Conservation (phyloP, 768 basidiomycete species). For the Mycena sanguinolenta region DNA sequence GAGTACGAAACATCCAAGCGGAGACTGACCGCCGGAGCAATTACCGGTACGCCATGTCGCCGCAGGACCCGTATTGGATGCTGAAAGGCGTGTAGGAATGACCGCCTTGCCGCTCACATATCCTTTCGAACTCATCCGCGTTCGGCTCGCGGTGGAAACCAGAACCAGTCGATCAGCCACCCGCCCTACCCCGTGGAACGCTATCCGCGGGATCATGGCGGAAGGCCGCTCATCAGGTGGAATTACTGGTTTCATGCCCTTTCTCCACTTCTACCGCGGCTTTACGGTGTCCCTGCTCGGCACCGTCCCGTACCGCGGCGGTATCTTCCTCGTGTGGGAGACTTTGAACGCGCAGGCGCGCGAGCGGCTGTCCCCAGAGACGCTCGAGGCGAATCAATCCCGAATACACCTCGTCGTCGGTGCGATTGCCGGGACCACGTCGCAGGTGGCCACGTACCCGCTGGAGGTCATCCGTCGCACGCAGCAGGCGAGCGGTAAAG, state of each 20-base stretch:
- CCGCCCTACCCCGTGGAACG: slow-evolving; percentile 47
- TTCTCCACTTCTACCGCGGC: slow-evolving; percentile 97
- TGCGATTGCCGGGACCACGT: slow-evolving; percentile 41
- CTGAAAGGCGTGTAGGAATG: slow-evolving; percentile 64
- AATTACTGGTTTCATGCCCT: slow-evolving; percentile 62
- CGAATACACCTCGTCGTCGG: slow-evolving; percentile 45
- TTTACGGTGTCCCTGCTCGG: slow-evolving; percentile 92
- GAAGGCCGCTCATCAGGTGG: slow-evolving; percentile 36
- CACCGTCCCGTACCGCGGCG: slow-evolving; percentile 68
- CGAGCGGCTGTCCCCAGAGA: slow-evolving; percentile 34
- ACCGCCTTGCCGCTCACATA: slow-evolving; percentile 94
- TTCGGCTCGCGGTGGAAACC: slow-evolving; percentile 94
- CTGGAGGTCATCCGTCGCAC: slow-evolving; percentile 44
- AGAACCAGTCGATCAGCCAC: slow-evolving; percentile 54
- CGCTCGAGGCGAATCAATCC: slow-evolving; percentile 37
- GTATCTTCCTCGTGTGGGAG: slow-evolving; percentile 45
- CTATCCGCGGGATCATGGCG: slow-evolving; percentile 34
- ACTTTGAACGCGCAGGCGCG: slow-evolving; percentile 42
- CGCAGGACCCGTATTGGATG: slow-evolving; percentile 9
- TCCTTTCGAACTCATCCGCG: slow-evolving; percentile 94
- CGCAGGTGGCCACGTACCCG: slow-evolving; percentile 43
- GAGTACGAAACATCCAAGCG: slow-evolving; percentile 82
- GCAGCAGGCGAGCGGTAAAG: slow-evolving; percentile 44
- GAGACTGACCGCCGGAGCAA: slow-evolving; percentile 88
- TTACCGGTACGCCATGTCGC: slow-evolving; percentile 73